A percentile compares a stretch with the other conserved stretches of the same genome.
phyloP scores from a whole-genome alignment of 2,329 filamentous ascomycete species.

The Penicillium freii region DNA sequence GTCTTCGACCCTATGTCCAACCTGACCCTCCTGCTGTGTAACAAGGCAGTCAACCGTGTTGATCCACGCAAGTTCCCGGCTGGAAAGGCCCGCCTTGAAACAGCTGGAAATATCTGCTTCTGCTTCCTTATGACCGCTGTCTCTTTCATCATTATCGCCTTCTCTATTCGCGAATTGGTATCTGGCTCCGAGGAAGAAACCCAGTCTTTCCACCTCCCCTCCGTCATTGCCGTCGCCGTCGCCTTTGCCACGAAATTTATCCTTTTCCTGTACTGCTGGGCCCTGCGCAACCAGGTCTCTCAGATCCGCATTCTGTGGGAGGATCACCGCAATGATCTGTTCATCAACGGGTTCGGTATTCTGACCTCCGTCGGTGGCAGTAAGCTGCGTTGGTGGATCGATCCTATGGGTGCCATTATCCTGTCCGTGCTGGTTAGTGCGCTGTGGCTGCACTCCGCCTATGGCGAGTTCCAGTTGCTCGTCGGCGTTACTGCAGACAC shows the following conservation, averaged over 20 bases:
- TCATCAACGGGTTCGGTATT: slow-evolving; percentile 93
- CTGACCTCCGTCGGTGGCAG: slow-evolving; percentile 86
- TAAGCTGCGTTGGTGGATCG: slow-evolving; percentile 91
- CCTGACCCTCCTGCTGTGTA: slow-evolving; percentile 78
- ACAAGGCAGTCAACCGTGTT: slow-evolving; percentile 83
- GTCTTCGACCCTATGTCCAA: slow-evolving; percentile 92
- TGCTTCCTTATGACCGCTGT: slow-evolving; percentile 95
- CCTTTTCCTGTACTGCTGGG: slow-evolving; percentile 90
- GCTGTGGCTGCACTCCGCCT: slow-evolving; percentile 83
- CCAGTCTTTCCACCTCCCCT: slow-evolving; percentile 73
- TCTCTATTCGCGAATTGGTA: slow-evolving; percentile 71
- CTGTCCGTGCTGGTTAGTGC: slow-evolving; percentile 73
- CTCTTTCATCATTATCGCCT: slow-evolving; percentile 86
- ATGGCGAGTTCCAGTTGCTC: slow-evolving; percentile 82
- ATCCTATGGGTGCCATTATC: slow-evolving; percentile 85
- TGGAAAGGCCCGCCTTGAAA: slow-evolving; percentile 91
- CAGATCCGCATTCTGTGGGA: slow-evolving; percentile 93
- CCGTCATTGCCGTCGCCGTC: slow-evolving; percentile 77
- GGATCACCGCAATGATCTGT: slow-evolving; percentile 94
- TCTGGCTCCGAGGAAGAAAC: slow-evolving; percentile 48
- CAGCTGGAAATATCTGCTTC: slow-evolving; percentile 92
- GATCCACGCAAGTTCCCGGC: slow-evolving; percentile 84
- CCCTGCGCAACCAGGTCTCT: slow-evolving; percentile 83
- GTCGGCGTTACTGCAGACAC: slow-evolving; percentile 86
- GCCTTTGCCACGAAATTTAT: slow-evolving; percentile 81